Evolutionary conservation across 148 eudicot genomes (phyloP).

Genomic region (Silene latifolia): DNA sequence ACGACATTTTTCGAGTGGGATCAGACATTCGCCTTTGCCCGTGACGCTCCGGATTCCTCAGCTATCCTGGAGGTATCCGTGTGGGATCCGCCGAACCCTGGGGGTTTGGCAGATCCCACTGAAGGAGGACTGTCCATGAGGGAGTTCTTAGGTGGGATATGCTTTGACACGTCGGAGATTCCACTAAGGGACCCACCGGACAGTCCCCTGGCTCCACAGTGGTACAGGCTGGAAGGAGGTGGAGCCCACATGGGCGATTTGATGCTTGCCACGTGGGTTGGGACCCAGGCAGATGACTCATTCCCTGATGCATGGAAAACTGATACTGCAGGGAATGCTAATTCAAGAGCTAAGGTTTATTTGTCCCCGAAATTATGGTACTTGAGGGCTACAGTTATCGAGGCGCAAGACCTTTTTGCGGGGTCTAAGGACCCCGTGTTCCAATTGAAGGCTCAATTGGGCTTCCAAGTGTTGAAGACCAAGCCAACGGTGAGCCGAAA

Average conservation of each 20-base stretch:
- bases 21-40: conserved; percentile 75
- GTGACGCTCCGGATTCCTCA: conserved; percentile 59
- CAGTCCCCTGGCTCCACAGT: conserved; percentile 92
- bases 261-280: conserved; percentile 96
- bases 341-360: conserved; percentile 65
- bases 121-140: conserved; percentile 45
- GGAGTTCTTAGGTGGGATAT: conserved; percentile 72
- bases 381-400: conserved; percentile 56
- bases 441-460: conserved; percentile 69
- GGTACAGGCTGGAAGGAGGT: conserved; percentile 91
- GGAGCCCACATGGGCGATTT: conserved; percentile 63
- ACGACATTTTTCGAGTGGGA: conserved; percentile 76
- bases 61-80: conserved; percentile 70
- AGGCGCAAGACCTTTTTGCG: conserved; percentile 63
- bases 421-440: conserved; percentile 38
- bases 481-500: conserved; percentile 39
- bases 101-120: conserved; percentile 14
- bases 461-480: conserved; percentile 64
- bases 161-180: conserved; percentile 82
- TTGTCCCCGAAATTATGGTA: conserved; percentile 91
- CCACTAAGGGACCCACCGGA: conserved; percentile 94
- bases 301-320: conserved; percentile 94
- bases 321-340: conserved; percentile 57
- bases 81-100: conserved; percentile 50
- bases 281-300: conserved; percentile 89